phyloP scores from a whole-genome alignment of 148 eudicot genomes.

The Fagopyrum tataricum region DNA sequence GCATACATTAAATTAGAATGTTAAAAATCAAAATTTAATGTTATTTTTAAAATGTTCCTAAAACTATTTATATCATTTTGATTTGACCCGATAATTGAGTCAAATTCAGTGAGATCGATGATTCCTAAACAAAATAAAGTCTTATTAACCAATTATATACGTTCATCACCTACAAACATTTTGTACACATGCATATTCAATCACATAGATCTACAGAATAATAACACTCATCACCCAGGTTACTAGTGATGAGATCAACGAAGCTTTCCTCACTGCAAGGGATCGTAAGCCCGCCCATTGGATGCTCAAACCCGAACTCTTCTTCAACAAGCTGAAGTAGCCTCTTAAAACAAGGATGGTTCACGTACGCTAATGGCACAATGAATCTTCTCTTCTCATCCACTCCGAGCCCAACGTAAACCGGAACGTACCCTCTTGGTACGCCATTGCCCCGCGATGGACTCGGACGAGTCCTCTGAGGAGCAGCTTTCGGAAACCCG shows the following conservation, averaged over 20 bases:
- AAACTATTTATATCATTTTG: no score
- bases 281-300: conserved; percentile 44
- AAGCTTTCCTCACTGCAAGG: conserved; percentile 38
- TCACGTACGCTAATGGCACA: conserved; percentile 39
- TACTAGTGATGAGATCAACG: conserved; percentile 2
- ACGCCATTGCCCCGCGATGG: conserved; percentile 22
- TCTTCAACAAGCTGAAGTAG: conserved; percentile 46
- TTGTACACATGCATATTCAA: not conserved
- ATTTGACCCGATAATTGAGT: no score
- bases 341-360: conserved; percentile 39
- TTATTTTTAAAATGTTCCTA: no score
- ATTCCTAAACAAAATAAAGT: not conserved
- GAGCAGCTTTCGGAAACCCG: not conserved
- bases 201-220: not conserved
- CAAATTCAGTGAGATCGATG: not conserved
- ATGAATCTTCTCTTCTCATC: conserved; percentile 32
- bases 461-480: not conserved
- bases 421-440: conserved; percentile 50
- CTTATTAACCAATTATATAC: not conserved
- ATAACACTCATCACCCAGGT: conserved; percentile 2
- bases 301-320: conserved; percentile 55
- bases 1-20: no score
- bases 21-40: no score
- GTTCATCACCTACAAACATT: not conserved
- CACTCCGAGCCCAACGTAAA: conserved; percentile 43